Conservation (phyloP, 73 alveolate species). For the Paramecium octaurelia region DNA sequence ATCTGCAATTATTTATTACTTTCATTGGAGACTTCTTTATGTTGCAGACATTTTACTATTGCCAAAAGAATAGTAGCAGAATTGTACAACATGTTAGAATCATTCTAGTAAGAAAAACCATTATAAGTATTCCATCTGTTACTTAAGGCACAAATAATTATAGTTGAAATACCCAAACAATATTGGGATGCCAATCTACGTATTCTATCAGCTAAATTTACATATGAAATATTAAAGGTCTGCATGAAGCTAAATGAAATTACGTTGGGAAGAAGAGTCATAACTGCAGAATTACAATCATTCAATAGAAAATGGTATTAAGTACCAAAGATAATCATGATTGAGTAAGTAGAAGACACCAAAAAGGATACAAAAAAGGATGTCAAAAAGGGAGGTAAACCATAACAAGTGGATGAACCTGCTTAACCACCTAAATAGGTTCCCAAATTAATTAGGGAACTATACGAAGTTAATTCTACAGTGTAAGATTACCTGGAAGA, state of each 20-base stretch:
- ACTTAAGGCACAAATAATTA: conserved; percentile 37
- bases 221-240: conserved; percentile 53
- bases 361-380: conserved; percentile 54
- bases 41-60: conserved; percentile 31
- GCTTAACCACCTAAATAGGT: conserved; percentile 37
- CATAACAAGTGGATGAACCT: conserved; percentile 18
- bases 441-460: conserved; percentile 38
- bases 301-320: conserved; percentile 60
- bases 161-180: conserved; percentile 54
- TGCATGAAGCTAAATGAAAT: conserved; percentile 68
- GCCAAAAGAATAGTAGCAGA: conserved; percentile 54
- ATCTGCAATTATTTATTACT: conserved; percentile 44
- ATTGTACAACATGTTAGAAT: conserved; percentile 10
- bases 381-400: conserved; percentile 25
- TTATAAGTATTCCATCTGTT: conserved; percentile 35
- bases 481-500: conserved; percentile 55
- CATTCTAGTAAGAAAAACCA: conserved; percentile 34
- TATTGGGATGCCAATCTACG: conserved; percentile 58
- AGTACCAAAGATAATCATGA: conserved; percentile 32
- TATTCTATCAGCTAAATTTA: conserved; percentile 50
- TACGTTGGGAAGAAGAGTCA: conserved; percentile 66
- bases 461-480: conserved; percentile 40
- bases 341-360: conserved; percentile 9
- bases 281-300: conserved; percentile 33
- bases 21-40: conserved; percentile 41